Evolutionary conservation across 805 yeast species (phyloP), one percentile per base, ranked within the genome.

Genomic region (Blastobotrys mokoenaii): DNA sequence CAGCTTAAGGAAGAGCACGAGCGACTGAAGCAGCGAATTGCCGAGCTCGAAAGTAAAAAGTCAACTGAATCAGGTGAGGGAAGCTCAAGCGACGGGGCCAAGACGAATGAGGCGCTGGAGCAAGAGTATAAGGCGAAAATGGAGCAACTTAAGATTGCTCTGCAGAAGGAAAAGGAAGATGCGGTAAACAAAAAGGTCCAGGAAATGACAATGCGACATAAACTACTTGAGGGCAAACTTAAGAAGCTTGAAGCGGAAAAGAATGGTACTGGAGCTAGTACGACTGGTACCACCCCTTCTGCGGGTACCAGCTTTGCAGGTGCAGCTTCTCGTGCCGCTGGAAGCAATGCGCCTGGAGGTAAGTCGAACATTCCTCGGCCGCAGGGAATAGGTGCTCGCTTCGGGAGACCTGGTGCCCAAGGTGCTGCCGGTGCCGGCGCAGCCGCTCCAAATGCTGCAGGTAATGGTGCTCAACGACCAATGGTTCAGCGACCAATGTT

Each of bases 121-220:
- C 39, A 18, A 18, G 15, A 12, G 39, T 15, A 15, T 11, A 15
- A 16, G 39, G 39, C 20, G 5, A 36, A 18, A 36, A 7, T 22
- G 27, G 27, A 22, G 27, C 27, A 22, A 8, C 27, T 22, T 4
- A 22, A 51, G 15, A 49, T 39, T 11, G 45, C 35, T 3, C 38
- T 42, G 25, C 47, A 55, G 29, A 37, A 38, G 43, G 48, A 41
- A 4, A 37, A 46, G 20, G 46, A 44, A 20, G 40, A 37, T 3
- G 16, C 14, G 10, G 27, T 22, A 5, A 4, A 15, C 4, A 18
- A 15, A 18, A 15, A n/a, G 5, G 39, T 12, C 20, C 22, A 36
- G 27, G 39, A 36, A 18, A 12, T 36, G 25, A 12, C 39, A 18
- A 15, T 36, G 39, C 39, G 39, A 10, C 5, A 11, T 11, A 36